phyloP scores from a whole-genome alignment of 208 protist genomes.

The Trypanosoma melophagium region DNA sequence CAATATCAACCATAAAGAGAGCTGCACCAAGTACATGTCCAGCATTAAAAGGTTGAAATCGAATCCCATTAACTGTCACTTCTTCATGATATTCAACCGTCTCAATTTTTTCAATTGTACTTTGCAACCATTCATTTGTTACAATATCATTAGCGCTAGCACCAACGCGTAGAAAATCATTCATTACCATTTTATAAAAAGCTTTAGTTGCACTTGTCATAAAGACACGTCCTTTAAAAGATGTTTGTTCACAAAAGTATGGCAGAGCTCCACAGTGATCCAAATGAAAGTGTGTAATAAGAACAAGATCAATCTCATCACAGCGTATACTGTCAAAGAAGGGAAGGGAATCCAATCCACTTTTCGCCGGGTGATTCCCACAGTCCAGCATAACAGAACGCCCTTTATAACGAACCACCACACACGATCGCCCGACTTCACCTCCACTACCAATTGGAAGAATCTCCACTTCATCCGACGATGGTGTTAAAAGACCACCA shows the following conservation, averaged over 20 bases:
- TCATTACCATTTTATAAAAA: constrained; percentile 97
- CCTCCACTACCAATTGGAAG: constrained; percentile 96
- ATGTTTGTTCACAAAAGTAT: constrained; percentile 95
- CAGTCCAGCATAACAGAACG: constrained; percentile 98
- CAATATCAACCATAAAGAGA: constrained; percentile 99
- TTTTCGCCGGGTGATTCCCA: constrained; percentile 97
- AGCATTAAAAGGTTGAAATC: constrained; percentile 97
- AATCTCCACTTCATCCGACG: constrained; percentile 90
- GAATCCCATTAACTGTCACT: constrained; percentile 94
- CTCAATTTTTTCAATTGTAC: constrained; percentile 95
- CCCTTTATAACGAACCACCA: constrained; percentile 95
- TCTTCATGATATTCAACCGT: constrained; percentile 98
- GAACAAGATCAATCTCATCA: constrained; percentile 93
- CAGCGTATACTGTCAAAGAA: constrained; percentile 97
- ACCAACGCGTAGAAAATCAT: constrained; percentile 95
- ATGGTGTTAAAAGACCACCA: not conserved
- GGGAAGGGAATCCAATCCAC: constrained; percentile 93
- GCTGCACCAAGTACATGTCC: constrained; percentile 97
- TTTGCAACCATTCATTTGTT: constrained; percentile 94
- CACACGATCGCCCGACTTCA: constrained; percentile 97
- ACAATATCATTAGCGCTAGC: constrained; percentile 87
- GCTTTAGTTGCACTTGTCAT: constrained; percentile 98
- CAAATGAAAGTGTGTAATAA: constrained; percentile 98
- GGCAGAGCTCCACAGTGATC: constrained; percentile 97
- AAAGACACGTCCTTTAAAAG: constrained; percentile 95